Percentiles rank a stretch among this genome's conserved stretches.
Evolutionary conservation across 805 yeast genomes (phyloP).

Genomic region (Candida methanosorbosa): DNA sequence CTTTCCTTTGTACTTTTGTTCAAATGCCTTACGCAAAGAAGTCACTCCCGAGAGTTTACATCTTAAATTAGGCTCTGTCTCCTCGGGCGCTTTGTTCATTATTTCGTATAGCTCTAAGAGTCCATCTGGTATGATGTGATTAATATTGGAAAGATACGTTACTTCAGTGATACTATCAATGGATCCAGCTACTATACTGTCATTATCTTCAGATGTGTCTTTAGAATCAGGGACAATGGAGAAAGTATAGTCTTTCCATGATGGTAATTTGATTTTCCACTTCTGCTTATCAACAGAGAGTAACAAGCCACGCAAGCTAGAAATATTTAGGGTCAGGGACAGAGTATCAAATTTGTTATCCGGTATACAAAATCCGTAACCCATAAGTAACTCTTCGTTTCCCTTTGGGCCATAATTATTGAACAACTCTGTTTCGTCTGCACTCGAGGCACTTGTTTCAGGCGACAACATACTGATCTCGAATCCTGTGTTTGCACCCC

Average conservation of each 20-base stretch:
- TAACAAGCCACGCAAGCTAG: conserved; percentile 11
- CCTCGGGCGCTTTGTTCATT: too few relatives aligned
- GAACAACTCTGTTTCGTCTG: conserved; percentile 42
- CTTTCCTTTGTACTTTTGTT: conserved; percentile 29
- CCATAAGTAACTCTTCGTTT: conserved; percentile 72
- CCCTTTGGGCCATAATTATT: conserved; percentile 88
- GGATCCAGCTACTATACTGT: too few relatives aligned
- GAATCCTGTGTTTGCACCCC: conserved; percentile 7
- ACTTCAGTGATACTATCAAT: conserved; percentile 1
- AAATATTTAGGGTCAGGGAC: conserved; percentile 52
- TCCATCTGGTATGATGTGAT: conserved; percentile 31
- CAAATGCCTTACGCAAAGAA: conserved; percentile 45
- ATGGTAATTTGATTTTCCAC: conserved; percentile 19
- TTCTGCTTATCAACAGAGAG: conserved; percentile 1
- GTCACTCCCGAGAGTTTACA: conserved; percentile 54
- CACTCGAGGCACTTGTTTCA: neutral
- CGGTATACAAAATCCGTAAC: conserved; percentile 68
- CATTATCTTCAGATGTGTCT: too few relatives aligned
- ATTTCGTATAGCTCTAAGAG: conserved; percentile 46
- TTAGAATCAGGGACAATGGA: conserved; percentile 6
- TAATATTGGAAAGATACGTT: conserved; percentile 18
- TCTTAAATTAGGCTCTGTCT: conserved; percentile 36
- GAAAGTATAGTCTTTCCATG: conserved; percentile 20
- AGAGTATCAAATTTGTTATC: conserved; percentile 50
- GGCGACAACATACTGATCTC: conserved; percentile 1